Conservation (phyloP, 805 yeast species). For the Grigorovia jiainica region DNA sequence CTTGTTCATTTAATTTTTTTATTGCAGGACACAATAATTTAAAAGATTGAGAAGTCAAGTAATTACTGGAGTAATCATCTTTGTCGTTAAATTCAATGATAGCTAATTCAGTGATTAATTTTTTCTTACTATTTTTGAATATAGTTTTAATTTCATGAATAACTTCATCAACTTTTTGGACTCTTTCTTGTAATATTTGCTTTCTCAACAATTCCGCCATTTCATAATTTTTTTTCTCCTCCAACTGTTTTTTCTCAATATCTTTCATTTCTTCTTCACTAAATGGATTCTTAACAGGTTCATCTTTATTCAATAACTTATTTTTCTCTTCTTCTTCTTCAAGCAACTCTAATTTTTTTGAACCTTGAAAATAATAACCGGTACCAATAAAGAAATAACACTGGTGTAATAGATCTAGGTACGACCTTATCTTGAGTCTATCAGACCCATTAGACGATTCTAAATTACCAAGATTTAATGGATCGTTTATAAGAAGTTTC, state of each 20-base stretch:
- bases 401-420: conserved; percentile 55
- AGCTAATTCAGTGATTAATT: conserved; percentile 5
- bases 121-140: conserved; percentile 6
- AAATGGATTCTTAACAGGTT: conserved; percentile 2
- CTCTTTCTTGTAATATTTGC: conserved; percentile 36
- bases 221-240: conserved; percentile 46
- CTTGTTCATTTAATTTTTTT: conserved; percentile 18
- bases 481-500: conserved; percentile 14
- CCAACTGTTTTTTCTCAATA: conserved; percentile 29
- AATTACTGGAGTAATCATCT: conserved; percentile 16
- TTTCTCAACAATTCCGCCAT: conserved; percentile 55
- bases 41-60: conserved; percentile 15
- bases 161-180: conserved; percentile 16
- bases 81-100: conserved; percentile 10
- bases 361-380: conserved; percentile 23
- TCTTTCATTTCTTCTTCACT: conserved; percentile 21
- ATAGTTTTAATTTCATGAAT: conserved; percentile 20
- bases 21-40: conserved; percentile 12
- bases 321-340: conserved; percentile 24
- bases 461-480: conserved; percentile 6
- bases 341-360: conserved; percentile 18
- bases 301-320: not conserved
- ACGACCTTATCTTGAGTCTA: conserved; percentile 13
- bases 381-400: conserved; percentile 65
- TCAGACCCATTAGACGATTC: not conserved